These are phyloP conservation scores for Cladosporium sp. DNA, from an alignment of 2,329 filamentous ascomycete genomes.

Conservation along the genomic window DNA sequence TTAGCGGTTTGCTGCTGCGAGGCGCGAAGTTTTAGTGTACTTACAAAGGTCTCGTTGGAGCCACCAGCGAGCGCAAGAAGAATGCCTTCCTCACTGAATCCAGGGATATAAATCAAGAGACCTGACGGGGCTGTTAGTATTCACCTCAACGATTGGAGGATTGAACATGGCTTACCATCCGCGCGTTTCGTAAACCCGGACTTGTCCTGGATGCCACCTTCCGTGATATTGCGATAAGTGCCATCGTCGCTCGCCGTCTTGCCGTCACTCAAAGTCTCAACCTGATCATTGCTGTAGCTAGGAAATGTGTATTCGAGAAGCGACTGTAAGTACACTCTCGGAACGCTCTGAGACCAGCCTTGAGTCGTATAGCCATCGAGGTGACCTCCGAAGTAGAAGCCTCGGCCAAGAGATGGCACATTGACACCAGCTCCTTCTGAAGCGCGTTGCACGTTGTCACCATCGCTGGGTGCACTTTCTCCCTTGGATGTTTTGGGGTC, in stretches of 20 bases:
- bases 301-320: slow-evolving; percentile 74
- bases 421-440: slow-evolving; percentile 71
- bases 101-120: slow-evolving; percentile 69
- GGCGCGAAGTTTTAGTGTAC: slow-evolving; percentile 17
- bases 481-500: slow-evolving; percentile 61
- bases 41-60: slow-evolving; percentile 61
- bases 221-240: slow-evolving; percentile 68
- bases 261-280: slow-evolving; percentile 51
- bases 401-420: slow-evolving; percentile 64
- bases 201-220: slow-evolving; percentile 63
- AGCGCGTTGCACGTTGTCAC: slow-evolving; percentile 59
- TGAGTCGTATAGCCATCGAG: slow-evolving; percentile 60
- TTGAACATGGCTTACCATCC: slow-evolving; percentile 43
- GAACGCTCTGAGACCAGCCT: slow-evolving; percentile 64
- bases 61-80: slow-evolving; percentile 75
- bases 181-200: slow-evolving; percentile 69
- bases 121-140: slow-evolving; percentile 26
- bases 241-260: slow-evolving; percentile 59
- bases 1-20: neutral
- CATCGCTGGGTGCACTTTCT: slow-evolving; percentile 55
- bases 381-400: slow-evolving; percentile 77
- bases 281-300: slow-evolving; percentile 60
- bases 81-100: slow-evolving; percentile 70
- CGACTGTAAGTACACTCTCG: slow-evolving; percentile 67
- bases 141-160: no score